Conservation (phyloP, 2,329 filamentous ascomycete species). For the Cladophialophora chaetospira region DNA sequence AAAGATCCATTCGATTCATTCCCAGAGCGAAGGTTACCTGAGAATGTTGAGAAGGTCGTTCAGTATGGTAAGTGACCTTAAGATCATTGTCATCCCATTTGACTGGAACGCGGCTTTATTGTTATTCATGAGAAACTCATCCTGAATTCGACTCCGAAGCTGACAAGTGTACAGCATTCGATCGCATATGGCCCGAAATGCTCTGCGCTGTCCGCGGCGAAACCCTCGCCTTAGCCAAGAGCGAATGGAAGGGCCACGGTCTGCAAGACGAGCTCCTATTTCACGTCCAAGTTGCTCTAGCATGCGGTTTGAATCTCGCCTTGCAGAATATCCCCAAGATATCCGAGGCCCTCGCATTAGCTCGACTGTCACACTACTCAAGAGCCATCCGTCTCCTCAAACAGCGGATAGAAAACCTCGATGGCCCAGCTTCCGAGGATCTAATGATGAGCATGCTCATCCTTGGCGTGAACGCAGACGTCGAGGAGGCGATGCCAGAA, state of each 20-base stretch:
- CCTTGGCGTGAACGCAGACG: not conserved
- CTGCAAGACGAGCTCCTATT: conserved; percentile 1
- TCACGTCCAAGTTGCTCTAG: conserved; percentile 1
- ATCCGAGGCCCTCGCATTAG: not conserved
- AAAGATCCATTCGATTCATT: conserved; percentile 3
- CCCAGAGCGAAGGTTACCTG: not conserved
- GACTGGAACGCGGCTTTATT: not conserved
- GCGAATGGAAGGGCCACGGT: not conserved
- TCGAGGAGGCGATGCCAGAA: not conserved
- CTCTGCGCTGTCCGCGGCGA: conserved; percentile 3
- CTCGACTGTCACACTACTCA: conserved; percentile 1
- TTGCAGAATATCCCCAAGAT: conserved; percentile 1
- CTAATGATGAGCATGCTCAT: conserved; percentile 8
- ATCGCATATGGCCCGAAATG: conserved; percentile 7
- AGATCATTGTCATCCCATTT: not conserved
- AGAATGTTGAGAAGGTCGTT: conserved; percentile 1
- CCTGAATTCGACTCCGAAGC: too few species aligned
- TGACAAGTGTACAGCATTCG: too few species aligned
- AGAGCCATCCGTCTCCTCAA: conserved; percentile 1
- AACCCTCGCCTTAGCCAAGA: not conserved
- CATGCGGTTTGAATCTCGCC: conserved; percentile 2
- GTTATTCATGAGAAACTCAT: too few species aligned
- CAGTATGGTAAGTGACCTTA: not conserved
- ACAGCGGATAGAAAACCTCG: not conserved
- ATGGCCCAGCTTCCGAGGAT: not conserved